Evolutionary conservation across 345 rosid genomes (phyloP), one percentile per base, ranked within the genome.

Genomic region (Acer campestre): DNA sequence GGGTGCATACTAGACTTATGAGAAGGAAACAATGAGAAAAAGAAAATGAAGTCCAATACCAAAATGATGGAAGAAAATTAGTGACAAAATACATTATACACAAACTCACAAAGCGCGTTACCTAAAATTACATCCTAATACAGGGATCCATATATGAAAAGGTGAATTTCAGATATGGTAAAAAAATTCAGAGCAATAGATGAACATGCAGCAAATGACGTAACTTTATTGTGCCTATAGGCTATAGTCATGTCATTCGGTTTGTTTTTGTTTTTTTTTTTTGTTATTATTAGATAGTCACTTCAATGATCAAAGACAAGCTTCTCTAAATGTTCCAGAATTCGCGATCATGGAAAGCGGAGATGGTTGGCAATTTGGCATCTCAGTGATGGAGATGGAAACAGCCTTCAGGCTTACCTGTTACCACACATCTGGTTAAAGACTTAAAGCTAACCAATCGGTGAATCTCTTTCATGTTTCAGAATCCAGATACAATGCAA

Each of bases 91-190:
- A 6, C 14, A 0, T 35, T 29, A n/a, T 42, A 71, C 56, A 18
- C 31, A 59, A 2, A 20, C 18, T 51, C n/a, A 20, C 29, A 61
- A 61, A 7, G 31, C 35, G 23, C 0, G 17, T 44, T 48, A 70
- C 70, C 44, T 40, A 29, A 29, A 63, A 64, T 63, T 35, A 17
- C 18, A 74, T 27, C 48, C 61, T 46, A 74, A 42, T 73, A 62
- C 10, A 42, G 18, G 46, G 65, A 53, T 53, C 61, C 20, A 49
- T 38, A 72, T 72, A 6, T 53, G 1, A 59, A 20, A 72, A 35
- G 7, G 13, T 42, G 17, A 74, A 46, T 22, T 46, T 10, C 27
- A 40, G 58, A 17, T 46, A 62, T 58, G 40, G 31, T 42, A 13
- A 61, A 17, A 61, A 73, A 42, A 58, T 12, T 23, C 14, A 8